A percentile compares a stretch with the other conserved stretches of the same genome.
Evolutionary conservation across 257 asterid genomes (phyloP).

Genomic region (Coffea eugenioides): DNA sequence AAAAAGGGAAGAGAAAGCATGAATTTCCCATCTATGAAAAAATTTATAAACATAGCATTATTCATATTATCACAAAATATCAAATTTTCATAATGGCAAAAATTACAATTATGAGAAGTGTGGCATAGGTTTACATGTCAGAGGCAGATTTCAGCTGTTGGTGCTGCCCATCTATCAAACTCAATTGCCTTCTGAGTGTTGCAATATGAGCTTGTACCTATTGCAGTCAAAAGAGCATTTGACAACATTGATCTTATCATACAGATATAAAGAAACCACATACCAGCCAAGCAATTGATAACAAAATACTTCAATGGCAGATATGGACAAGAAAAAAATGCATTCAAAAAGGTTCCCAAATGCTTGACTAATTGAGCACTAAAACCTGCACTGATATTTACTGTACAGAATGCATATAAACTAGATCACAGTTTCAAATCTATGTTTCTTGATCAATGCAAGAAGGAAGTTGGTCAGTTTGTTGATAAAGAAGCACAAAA

Average conservation of each 20-base stretch:
- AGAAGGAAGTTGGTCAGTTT: not conserved
- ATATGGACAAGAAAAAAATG: not conserved
- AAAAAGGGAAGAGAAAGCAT: not conserved
- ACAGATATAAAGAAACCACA: not conserved
- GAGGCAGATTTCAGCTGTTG: conserved; percentile 51
- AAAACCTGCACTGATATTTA: too few species aligned
- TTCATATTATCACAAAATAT: not conserved
- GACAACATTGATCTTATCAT: conserved; percentile 6
- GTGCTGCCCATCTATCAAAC: conserved; percentile 62
- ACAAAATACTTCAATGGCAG: not conserved
- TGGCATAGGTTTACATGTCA: conserved; percentile 48
- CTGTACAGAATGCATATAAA: not conserved
- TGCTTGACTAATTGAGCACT: not conserved
- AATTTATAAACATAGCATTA: not conserved
- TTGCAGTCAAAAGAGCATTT: conserved; percentile 22
- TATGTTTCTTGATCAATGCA: not conserved
- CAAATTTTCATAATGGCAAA: not conserved
- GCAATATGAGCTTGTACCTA: conserved; percentile 92
- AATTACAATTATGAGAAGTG: conserved; percentile 18
- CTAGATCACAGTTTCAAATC: not conserved
- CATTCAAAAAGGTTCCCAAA: not conserved
- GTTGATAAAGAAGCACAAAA: not conserved
- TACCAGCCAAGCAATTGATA: conserved; percentile 14
- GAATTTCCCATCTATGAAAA: not conserved
- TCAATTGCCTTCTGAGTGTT: conserved; percentile 74